These are phyloP conservation scores for Polyporus arcularius DNA, from an alignment of 768 basidiomycete species.

Conservation along the genomic window DNA sequence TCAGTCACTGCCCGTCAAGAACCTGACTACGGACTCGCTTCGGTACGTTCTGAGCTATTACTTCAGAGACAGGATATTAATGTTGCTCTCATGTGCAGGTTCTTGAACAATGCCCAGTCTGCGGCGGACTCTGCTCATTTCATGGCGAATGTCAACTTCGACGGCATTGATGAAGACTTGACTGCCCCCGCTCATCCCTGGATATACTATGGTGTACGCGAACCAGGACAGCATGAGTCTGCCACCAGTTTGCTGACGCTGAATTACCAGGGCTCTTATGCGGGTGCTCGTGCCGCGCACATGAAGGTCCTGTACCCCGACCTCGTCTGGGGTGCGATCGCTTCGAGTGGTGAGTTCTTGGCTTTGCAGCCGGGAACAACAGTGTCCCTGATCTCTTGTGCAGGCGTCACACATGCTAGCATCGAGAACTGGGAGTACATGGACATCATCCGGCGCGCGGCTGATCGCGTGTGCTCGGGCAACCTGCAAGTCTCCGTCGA, in stretches of 20 bases:
- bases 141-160: conserved; percentile 77
- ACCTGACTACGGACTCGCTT: conserved; percentile 82
- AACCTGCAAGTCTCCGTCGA: conserved; percentile 59
- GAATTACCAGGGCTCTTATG: conserved; percentile 71
- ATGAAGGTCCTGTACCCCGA: conserved; percentile 88
- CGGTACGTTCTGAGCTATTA: conserved; percentile 43
- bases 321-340: conserved; percentile 87
- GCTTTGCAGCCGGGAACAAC: neutral
- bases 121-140: conserved; percentile 92
- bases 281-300: conserved; percentile 91
- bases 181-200: conserved; percentile 76
- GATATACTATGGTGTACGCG: conserved; percentile 89
- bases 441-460: conserved; percentile 74
- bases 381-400: conserved; percentile 3
- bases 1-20: conserved; percentile 69
- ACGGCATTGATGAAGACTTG: conserved; percentile 67
- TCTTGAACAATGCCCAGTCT: conserved; percentile 87
- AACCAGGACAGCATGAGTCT: neutral
- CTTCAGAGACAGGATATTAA: neutral
- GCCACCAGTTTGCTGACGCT: neutral
- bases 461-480: conserved; percentile 60
- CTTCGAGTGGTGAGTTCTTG: conserved; percentile 66
- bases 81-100: conserved; percentile 45
- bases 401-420: conserved; percentile 84
- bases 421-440: conserved; percentile 87